phyloP scores from a whole-genome alignment of 2,329 filamentous ascomycete genomes.

The Alternaria solani region DNA sequence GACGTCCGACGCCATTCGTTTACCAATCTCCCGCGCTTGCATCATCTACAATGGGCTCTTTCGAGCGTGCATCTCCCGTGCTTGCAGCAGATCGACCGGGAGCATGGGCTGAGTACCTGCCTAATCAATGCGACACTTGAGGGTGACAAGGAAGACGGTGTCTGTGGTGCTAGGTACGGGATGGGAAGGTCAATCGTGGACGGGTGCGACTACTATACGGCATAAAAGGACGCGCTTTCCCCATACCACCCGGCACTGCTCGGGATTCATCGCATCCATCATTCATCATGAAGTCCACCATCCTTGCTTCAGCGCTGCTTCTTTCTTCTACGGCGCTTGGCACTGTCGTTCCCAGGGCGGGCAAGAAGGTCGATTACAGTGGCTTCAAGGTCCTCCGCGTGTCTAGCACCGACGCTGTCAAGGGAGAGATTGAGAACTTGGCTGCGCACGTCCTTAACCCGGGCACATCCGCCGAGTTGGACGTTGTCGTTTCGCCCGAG shows the following conservation, averaged over 20 bases:
- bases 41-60: conserved; percentile 15
- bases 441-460: conserved; percentile 46
- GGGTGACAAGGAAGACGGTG: conserved; percentile 10
- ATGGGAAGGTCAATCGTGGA: conserved; percentile 31
- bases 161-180: conserved; percentile 19
- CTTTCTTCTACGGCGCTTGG: conserved; percentile 31
- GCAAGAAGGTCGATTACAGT: conserved; percentile 47
- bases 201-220: not conserved
- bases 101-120: conserved; percentile 31
- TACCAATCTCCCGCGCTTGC: conserved; percentile 31
- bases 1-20: conserved; percentile 15
- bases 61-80: conserved; percentile 33
- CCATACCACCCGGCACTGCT: conserved; percentile 6
- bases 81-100: conserved; percentile 22
- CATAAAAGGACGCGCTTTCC: conserved; percentile 24
- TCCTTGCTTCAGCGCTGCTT: conserved; percentile 39
- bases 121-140: conserved; percentile 24
- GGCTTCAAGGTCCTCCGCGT: conserved; percentile 49
- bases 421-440: conserved; percentile 42
- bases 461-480: conserved; percentile 37
- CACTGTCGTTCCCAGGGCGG: conserved; percentile 35
- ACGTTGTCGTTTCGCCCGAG: conserved; percentile 48
- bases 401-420: conserved; percentile 28
- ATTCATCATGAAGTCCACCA: conserved; percentile 39
- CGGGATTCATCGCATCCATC: conserved; percentile 6